phyloP scores from a whole-genome alignment of 305 asterid genomes.

The Fraxinus paxiana region DNA sequence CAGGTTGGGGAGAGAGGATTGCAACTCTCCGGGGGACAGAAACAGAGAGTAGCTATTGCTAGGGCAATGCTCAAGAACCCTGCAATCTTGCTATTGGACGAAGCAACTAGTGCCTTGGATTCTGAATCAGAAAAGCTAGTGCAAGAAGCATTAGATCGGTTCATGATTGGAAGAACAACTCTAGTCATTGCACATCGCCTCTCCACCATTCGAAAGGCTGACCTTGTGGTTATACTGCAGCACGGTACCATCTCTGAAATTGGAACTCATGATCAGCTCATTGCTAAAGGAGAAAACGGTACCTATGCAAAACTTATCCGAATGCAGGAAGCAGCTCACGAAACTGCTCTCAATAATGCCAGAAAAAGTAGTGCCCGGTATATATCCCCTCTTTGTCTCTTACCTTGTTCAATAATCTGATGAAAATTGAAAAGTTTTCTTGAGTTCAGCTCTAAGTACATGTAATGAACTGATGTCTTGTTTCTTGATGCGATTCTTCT shows the following conservation, averaged over 20 bases:
- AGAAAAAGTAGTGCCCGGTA: slow-evolving; percentile 97
- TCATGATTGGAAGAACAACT: slow-evolving; percentile 97
- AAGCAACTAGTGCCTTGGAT: slow-evolving; percentile 58
- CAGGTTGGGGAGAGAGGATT: slow-evolving; percentile 59
- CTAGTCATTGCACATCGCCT: slow-evolving; percentile 94
- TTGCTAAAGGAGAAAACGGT: slow-evolving; percentile 73
- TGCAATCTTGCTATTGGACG: slow-evolving; percentile 46
- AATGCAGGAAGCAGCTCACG: slow-evolving; percentile 98
- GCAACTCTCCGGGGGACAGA: slow-evolving; percentile 57
- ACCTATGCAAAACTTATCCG: slow-evolving; percentile 76
- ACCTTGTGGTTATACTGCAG: slow-evolving; percentile 90
- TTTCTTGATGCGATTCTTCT: slow-evolving; percentile 6
- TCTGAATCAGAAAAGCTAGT: slow-evolving; percentile 93
- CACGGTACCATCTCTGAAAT: slow-evolving; percentile 82
- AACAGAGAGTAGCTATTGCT: slow-evolving; percentile 57
- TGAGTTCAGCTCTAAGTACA: neutral
- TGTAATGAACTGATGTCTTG: neutral
- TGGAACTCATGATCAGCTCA: slow-evolving; percentile 89
- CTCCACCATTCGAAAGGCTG: slow-evolving; percentile 92
- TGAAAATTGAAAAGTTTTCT: neutral
- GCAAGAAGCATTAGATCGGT: slow-evolving; percentile 96
- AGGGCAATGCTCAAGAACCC: slow-evolving; percentile 58
- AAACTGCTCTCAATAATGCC: slow-evolving; percentile 73
- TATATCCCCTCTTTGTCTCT: neutral
- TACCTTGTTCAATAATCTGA: neutral